Conservation (phyloP, 108 stramenopile species). For the Conticribra guillardii region DNA sequence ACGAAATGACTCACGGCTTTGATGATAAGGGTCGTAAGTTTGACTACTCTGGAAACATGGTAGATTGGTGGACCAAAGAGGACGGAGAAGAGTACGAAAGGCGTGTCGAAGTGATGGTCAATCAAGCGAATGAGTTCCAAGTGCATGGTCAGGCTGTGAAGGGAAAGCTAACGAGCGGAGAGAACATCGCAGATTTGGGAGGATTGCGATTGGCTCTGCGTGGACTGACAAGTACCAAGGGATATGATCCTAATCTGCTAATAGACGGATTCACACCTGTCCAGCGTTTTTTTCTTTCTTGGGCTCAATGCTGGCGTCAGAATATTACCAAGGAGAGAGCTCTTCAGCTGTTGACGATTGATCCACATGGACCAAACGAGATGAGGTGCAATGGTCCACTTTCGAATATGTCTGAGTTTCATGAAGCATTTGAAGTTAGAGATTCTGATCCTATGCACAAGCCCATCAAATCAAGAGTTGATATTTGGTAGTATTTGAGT, state of each 20-base stretch:
- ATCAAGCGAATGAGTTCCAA: conserved; percentile 72
- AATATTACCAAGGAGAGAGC: conserved; percentile 76
- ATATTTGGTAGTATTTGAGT: conserved; percentile 74
- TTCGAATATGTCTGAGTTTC: conserved; percentile 78
- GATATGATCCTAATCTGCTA: conserved; percentile 35
- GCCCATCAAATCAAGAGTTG: conserved; percentile 59
- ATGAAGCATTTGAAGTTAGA: conserved; percentile 66
- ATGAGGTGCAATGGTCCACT: conserved; percentile 81
- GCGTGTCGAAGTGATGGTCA: conserved; percentile 77
- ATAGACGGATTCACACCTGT: conserved; percentile 75
- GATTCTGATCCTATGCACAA: conserved; percentile 70
- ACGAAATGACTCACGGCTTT: conserved; percentile 91
- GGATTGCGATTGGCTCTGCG: conserved; percentile 73
- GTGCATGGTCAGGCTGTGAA: conserved; percentile 68
- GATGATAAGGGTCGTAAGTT: conserved; percentile 90
- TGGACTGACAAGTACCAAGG: conserved; percentile 49
- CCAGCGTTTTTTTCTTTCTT: conserved; percentile 77
- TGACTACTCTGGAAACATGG: conserved; percentile 75
- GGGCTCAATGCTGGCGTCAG: conserved; percentile 82
- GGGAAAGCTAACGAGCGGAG: conserved; percentile 81
- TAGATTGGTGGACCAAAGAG: conserved; percentile 85
- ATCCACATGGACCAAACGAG: conserved; percentile 88
- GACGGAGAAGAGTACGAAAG: conserved; percentile 70
- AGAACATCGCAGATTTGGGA: conserved; percentile 81
- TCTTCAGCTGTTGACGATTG: conserved; percentile 78